phyloP scores from a whole-genome alignment of 2,329 filamentous ascomycete species.

The Bipolaris oryzae region DNA sequence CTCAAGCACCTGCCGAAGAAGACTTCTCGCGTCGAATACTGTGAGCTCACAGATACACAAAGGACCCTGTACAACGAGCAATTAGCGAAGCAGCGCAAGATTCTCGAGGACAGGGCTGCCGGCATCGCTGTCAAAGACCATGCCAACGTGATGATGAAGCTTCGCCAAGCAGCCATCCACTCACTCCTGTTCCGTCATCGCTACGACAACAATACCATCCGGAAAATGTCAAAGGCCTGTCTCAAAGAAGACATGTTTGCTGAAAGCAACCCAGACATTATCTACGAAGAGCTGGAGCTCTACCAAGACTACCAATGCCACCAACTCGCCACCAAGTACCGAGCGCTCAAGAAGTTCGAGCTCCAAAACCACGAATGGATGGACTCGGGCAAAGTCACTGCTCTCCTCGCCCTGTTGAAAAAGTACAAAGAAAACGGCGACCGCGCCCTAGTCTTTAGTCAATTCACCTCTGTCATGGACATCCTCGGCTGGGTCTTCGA shows the following conservation, averaged over 20 bases:
- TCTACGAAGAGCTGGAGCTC: slow-evolving; percentile 60
- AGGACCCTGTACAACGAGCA: slow-evolving; percentile 73
- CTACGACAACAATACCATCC: slow-evolving; percentile 76
- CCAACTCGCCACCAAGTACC: slow-evolving; percentile 61
- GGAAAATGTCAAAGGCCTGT: slow-evolving; percentile 77
- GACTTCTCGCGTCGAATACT: slow-evolving; percentile 76
- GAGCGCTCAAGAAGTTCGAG: slow-evolving; percentile 61
- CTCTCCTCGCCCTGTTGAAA: slow-evolving; percentile 75
- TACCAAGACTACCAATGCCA: slow-evolving; percentile 69
- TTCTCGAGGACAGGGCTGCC: slow-evolving; percentile 63
- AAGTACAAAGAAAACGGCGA: slow-evolving; percentile 80
- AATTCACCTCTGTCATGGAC: slow-evolving; percentile 90
- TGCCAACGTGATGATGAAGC: slow-evolving; percentile 74
- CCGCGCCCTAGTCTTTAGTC: slow-evolving; percentile 87
- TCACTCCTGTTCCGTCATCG: slow-evolving; percentile 83
- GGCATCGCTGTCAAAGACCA: slow-evolving; percentile 61
- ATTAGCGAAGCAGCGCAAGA: slow-evolving; percentile 66
- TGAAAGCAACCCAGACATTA: slow-evolving; percentile 57
- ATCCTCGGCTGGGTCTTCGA: slow-evolving; percentile 84
- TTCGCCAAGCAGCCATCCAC: slow-evolving; percentile 91
- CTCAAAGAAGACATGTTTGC: slow-evolving; percentile 69
- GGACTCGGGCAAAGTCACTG: slow-evolving; percentile 83
- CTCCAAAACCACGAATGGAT: slow-evolving; percentile 69
- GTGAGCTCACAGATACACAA: slow-evolving; percentile 77
- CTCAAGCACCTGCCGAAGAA: slow-evolving; percentile 82